Conservation (phyloP, 164 flowering plant genomes). For the Taxillus chinensis region DNA sequence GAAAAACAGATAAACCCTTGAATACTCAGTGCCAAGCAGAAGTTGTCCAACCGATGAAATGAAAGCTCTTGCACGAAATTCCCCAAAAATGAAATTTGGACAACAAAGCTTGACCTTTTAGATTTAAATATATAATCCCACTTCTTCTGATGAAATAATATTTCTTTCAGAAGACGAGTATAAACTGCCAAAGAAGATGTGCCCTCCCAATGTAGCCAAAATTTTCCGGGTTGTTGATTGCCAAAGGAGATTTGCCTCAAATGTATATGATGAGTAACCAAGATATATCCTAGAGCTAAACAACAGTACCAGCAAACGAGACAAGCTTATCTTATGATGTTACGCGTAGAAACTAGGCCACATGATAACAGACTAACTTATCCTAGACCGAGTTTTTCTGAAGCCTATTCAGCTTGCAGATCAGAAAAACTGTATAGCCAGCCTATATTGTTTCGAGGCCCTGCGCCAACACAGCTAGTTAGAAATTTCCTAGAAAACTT, state of each 20-base stretch:
- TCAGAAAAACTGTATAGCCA: slow-evolving; percentile 8
- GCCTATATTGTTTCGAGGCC: slow-evolving; percentile 14
- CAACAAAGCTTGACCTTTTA: slow-evolving; percentile 15
- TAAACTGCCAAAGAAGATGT: slow-evolving; percentile 21
- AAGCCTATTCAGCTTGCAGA: slow-evolving; percentile 6
- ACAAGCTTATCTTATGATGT: slow-evolving; percentile 1
- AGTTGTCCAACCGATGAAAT: slow-evolving; percentile 8
- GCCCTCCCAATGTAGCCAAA: slow-evolving; percentile 12
- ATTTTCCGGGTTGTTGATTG: neutral
- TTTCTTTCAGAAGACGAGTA: slow-evolving; percentile 4
- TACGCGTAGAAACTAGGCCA: slow-evolving; percentile 2
- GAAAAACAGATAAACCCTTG: neutral
- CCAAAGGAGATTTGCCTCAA: slow-evolving; percentile 18
- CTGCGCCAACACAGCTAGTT: slow-evolving; percentile 17
- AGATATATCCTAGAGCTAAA: slow-evolving; percentile 2
- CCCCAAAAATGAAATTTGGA: slow-evolving; percentile 70
- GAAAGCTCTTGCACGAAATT: slow-evolving; percentile 6
- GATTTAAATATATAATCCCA: slow-evolving; percentile 6
- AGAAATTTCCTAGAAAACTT: slow-evolving; percentile 1
- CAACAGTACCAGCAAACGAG: slow-evolving; percentile 4
- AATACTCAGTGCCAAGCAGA: slow-evolving; percentile 17
- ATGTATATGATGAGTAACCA: slow-evolving; percentile 7
- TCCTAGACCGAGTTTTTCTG: slow-evolving; percentile 4
- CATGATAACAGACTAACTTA: neutral
- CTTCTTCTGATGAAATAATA: neutral